These are phyloP conservation scores for Rhodotorula sp. DNA, from an alignment of 1,284 basidiomycete species.

Conservation along the genomic window DNA sequence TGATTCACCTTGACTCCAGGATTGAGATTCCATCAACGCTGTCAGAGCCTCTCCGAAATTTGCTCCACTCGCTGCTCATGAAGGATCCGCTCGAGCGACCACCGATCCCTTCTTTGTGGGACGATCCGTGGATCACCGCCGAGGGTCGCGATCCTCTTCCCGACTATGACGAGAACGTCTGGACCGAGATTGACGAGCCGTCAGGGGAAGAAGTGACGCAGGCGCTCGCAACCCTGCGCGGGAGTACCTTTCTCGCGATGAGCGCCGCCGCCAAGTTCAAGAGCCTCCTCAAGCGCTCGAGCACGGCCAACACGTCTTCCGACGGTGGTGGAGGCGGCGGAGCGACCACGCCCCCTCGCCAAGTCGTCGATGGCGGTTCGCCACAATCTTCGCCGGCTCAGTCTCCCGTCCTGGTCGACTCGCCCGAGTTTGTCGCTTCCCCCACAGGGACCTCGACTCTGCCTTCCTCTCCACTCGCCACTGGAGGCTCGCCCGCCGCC, in stretches of 20 bases:
- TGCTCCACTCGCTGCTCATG: conserved; percentile 50
- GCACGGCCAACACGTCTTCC: neutral
- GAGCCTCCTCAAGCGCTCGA: conserved; percentile 14
- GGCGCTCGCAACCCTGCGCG: conserved; percentile 48
- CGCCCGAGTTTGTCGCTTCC: conserved; percentile 22
- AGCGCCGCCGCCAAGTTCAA: conserved; percentile 33
- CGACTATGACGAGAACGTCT: conserved; percentile 50
- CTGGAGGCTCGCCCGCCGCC: neutral
- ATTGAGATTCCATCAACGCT: conserved; percentile 14
- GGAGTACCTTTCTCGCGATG: conserved; percentile 22
- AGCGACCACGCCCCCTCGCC: neutral
- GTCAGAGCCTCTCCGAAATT: conserved; percentile 39
- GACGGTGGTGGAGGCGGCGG: neutral
- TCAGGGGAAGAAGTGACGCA: conserved; percentile 50
- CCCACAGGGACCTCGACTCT: neutral
- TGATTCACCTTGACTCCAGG: conserved; percentile 1
- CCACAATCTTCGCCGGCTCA: neutral
- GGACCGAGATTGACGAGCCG: conserved; percentile 51
- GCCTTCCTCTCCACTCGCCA: neutral
- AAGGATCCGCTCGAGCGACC: conserved; percentile 50
- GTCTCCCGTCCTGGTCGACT: conserved; percentile 8
- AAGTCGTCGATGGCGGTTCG: neutral
- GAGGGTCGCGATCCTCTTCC: conserved; percentile 50
- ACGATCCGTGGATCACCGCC: conserved; percentile 52
- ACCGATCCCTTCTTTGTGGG: conserved; percentile 48